These are phyloP conservation scores for Syncephalis fuscata DNA, from an alignment of 371 early-diverging fungal species.

Conservation along the genomic window DNA sequence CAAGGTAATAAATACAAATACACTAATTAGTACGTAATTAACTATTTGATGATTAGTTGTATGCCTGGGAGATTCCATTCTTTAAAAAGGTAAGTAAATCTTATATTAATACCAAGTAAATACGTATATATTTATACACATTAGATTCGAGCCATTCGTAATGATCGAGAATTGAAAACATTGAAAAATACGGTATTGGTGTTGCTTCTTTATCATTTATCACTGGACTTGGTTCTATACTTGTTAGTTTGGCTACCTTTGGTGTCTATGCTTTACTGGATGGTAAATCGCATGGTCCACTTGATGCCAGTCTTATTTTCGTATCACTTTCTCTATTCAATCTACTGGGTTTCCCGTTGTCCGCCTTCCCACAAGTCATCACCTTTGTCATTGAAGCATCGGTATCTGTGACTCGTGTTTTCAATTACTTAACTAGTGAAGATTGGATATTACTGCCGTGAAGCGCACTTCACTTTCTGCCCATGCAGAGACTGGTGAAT, in stretches of 20 bases:
- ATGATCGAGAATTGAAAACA: conserved; percentile 53
- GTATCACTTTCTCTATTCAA: conserved; percentile 85
- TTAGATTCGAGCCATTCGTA: conserved; percentile 47
- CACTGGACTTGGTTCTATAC: conserved; percentile 45
- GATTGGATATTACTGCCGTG: conserved; percentile 56
- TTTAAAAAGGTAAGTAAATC: conserved; percentile 8
- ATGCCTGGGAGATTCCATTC: conserved; percentile 42
- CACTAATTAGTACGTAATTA: too few species aligned
- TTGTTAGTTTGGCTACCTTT: conserved; percentile 77
- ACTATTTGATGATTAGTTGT: conserved; percentile 15
- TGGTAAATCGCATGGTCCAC: conserved; percentile 16
- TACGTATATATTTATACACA: conserved; percentile 5
- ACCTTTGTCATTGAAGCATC: conserved; percentile 63
- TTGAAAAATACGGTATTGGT: conserved; percentile 42
- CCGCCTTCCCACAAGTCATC: conserved; percentile 50
- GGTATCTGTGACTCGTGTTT: conserved; percentile 68
- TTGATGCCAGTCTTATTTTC: conserved; percentile 67
- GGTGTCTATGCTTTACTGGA: conserved; percentile 45
- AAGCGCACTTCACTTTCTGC: conserved; percentile 20
- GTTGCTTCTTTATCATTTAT: conserved; percentile 22
- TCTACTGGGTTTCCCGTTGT: conserved; percentile 81
- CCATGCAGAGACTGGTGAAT: conserved; percentile 12
- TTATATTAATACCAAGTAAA: too few species aligned
- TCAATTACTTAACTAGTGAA: conserved; percentile 50
- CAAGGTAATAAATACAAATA: conserved; percentile 25